These are phyloP conservation scores for Solanum raphanifolium DNA, from an alignment of 257 asterid genomes.

Conservation along the genomic window DNA sequence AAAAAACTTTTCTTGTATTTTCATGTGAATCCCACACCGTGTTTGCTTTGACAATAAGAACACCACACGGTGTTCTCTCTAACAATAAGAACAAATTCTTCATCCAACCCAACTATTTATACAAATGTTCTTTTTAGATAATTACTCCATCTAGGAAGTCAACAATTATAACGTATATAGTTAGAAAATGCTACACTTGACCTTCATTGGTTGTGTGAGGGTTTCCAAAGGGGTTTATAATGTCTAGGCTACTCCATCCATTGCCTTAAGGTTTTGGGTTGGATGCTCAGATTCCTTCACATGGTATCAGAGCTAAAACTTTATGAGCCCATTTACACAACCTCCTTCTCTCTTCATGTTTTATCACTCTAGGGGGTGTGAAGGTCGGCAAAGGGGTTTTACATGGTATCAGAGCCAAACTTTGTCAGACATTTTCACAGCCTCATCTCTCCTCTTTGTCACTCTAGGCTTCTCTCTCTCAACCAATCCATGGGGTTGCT, in stretches of 20 bases:
- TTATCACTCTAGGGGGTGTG: background rate
- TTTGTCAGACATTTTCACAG: background rate
- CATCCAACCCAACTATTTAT: background rate
- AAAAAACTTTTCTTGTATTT: background rate
- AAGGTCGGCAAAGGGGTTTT: background rate
- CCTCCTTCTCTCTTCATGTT: background rate
- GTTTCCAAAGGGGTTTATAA: background rate
- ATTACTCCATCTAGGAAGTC: background rate
- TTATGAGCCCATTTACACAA: background rate
- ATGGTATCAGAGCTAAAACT: background rate
- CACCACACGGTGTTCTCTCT: background rate
- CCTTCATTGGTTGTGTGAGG: background rate
- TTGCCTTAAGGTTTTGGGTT: background rate
- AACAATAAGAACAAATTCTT: background rate
- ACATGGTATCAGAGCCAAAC: background rate
- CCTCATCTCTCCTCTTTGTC: background rate
- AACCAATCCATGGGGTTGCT: background rate
- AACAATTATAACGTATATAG: background rate
- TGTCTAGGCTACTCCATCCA: background rate
- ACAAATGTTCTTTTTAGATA: background rate
- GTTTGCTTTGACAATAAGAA: background rate
- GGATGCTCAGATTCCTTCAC: background rate
- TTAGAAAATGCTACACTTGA: background rate
- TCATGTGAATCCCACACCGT: background rate
- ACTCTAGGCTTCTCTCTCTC: background rate